Evolutionary conservation across 176 grass and related monocot species (phyloP), one percentile per base, ranked within the genome.

Genomic region (Microstegium vimineum): DNA sequence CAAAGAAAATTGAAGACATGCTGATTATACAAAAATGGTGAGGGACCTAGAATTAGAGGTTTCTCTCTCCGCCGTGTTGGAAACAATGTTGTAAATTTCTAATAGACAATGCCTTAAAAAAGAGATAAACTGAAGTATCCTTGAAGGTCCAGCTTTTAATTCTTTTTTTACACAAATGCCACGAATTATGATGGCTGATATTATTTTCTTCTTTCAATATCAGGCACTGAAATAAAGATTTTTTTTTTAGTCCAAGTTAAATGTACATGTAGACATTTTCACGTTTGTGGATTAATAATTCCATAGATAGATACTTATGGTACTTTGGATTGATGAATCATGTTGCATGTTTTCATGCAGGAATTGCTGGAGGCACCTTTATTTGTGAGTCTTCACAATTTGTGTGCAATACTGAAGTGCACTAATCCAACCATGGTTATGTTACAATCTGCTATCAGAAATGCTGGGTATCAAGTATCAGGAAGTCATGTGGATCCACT

Each of bases 401-500:
- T 87, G 69, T 84, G 70, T 77, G 85, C 81, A 27, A 87, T 37
- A 31, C 72, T 91, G 62, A 91, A 91, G 79, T 91, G 89, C 74
- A 84, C 85, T 14, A 81, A 62, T 56, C 89, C 89, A 59, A 77
- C 82, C 51, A 80, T 87, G 47, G 33, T 12, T 56, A 85, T 85
- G 64, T 73, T 91, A 56, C 82, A 70, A 35, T 91, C 77, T 73
- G 86, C 82, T 12, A 63, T 91, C 60, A 77, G 78, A 72, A 91
- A 91, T 91, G 76, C 89, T 77, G 89, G 89, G 17, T 88, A 88
- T 88, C 46, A 57, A 63, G 85, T 85, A 75, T 91, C 85, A 22
- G 82, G 89, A 57, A 87, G 85, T 59, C 89, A 91, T 65, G 85
- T 84, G 76, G 77, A 91, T 76, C 89, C 89, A 73, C 47, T 91